Evolutionary conservation across 2,329 filamentous ascomycete species (phyloP).

Genomic region (Fonsecaea erecta): DNA sequence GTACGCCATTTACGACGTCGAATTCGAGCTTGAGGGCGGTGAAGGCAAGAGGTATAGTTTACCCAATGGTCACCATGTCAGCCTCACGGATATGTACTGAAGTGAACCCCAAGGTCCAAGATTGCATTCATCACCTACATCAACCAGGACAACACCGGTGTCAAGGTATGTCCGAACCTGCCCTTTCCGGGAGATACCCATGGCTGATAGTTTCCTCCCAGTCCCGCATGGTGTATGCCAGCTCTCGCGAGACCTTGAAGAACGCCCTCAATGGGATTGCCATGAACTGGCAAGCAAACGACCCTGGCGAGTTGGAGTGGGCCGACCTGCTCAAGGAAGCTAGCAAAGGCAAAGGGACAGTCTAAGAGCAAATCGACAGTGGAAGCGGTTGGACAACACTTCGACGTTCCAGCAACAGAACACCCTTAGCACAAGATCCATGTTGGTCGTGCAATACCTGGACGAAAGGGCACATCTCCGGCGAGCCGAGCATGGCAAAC

Average conservation of each 20-base stretch:
- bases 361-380: slow-evolving; percentile 21
- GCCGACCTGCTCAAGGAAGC: slow-evolving; percentile 42
- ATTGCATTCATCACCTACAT: slow-evolving; percentile 55
- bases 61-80: slow-evolving; percentile 20
- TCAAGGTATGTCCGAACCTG: slow-evolving; percentile 34
- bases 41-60: slow-evolving; percentile 57
- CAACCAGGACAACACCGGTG: slow-evolving; percentile 38
- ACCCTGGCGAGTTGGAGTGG: slow-evolving; percentile 43
- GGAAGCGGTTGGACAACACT: slow-evolving; percentile 14
- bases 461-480: slow-evolving; percentile 11
- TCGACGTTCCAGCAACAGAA: neutral
- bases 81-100: slow-evolving; percentile 9
- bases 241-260: slow-evolving; percentile 55
- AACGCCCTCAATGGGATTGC: slow-evolving; percentile 51
- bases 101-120: slow-evolving; percentile 48
- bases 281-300: slow-evolving; percentile 43
- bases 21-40: slow-evolving; percentile 53
- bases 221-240: slow-evolving; percentile 58
- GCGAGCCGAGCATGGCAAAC: slow-evolving; percentile 19
- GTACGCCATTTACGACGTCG: slow-evolving; percentile 57
- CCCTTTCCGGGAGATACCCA: slow-evolving; percentile 23
- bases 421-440: neutral
- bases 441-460: neutral
- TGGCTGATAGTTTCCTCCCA: slow-evolving; percentile 31
- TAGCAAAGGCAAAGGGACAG: slow-evolving; percentile 40